Conservation (phyloP, 495 filamentous ascomycete species). For the Podospora conica region DNA sequence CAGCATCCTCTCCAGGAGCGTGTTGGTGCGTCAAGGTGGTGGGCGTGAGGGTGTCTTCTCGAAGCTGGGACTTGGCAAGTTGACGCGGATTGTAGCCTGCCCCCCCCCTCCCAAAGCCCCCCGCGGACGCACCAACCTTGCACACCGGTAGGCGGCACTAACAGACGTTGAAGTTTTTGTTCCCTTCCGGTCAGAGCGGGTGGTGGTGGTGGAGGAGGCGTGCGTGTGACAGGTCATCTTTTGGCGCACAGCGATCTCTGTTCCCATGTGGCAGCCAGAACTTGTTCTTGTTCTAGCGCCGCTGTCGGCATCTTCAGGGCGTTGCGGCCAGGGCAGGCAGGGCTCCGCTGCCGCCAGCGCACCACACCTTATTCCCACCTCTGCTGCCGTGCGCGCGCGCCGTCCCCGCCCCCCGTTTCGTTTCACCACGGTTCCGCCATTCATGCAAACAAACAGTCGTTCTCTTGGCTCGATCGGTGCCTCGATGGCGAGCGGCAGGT, state of each 20-base stretch:
- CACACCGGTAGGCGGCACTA: constrained; percentile 1
- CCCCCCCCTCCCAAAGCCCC: neutral
- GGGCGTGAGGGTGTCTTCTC: neutral
- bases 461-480: too few species aligned
- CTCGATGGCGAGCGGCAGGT: neutral
- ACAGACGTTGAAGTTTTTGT: neutral
- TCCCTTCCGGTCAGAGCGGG: neutral
- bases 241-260: neutral
- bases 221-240: neutral
- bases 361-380: neutral
- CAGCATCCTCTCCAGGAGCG: neutral
- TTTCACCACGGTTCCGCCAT: neutral
- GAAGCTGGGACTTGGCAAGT: neutral
- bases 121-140: constrained; percentile 1
- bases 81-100: neutral
- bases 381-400: neutral
- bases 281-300: neutral
- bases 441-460: neutral
- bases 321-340: neutral
- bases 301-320: neutral
- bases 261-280: neutral
- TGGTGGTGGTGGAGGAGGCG: neutral
- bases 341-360: neutral
- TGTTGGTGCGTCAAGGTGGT: neutral
- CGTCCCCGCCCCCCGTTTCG: neutral